Percentiles rank a stretch among this genome's conserved stretches.
Conservation (phyloP, 1,139 yeast genomes). For the Hanseniaspora sp. region DNA sequence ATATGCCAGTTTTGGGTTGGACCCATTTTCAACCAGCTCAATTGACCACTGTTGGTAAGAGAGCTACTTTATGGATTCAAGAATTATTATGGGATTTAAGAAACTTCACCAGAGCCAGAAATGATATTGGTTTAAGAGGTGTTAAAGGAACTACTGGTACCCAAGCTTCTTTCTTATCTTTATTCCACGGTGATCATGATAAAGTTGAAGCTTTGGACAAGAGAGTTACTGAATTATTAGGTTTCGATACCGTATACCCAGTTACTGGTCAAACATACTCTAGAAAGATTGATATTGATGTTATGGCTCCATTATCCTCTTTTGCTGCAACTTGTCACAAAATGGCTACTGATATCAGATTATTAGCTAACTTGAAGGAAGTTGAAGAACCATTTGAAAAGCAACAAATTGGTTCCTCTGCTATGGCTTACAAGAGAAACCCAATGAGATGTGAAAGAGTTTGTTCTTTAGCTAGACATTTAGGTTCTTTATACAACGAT, state of each 20-base stretch:
- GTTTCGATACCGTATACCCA: constrained; percentile 91
- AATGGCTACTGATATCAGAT: constrained; percentile 92
- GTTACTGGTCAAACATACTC: constrained; percentile 98
- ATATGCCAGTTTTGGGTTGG: constrained; percentile 96
- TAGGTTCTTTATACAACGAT: constrained; percentile 83
- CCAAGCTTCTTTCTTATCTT: constrained; percentile 87
- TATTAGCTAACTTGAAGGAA: constrained; percentile 92
- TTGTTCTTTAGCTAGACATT: constrained; percentile 89
- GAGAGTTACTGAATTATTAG: constrained; percentile 83
- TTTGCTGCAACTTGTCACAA: constrained; percentile 96
- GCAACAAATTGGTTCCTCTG: constrained; percentile 93
- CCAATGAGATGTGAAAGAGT: constrained; percentile 99
- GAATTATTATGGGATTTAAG: constrained; percentile 96
- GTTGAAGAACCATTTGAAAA: constrained; percentile 97
- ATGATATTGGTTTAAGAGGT: constrained; percentile 93
- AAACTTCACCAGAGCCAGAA: constrained; percentile 89
- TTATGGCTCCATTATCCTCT: constrained; percentile 82
- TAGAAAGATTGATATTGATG: constrained; percentile 93
- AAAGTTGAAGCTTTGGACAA: constrained; percentile 87
- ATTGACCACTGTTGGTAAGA: constrained; percentile 94
- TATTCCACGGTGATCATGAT: constrained; percentile 94
- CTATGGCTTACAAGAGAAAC: constrained; percentile 99
- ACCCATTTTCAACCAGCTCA: constrained; percentile 99
- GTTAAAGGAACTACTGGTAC: constrained; percentile 99
- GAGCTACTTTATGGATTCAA: constrained; percentile 96